These are phyloP conservation scores for Kwoniella pini DNA, from an alignment of 768 basidiomycete species.

Conservation along the genomic window DNA sequence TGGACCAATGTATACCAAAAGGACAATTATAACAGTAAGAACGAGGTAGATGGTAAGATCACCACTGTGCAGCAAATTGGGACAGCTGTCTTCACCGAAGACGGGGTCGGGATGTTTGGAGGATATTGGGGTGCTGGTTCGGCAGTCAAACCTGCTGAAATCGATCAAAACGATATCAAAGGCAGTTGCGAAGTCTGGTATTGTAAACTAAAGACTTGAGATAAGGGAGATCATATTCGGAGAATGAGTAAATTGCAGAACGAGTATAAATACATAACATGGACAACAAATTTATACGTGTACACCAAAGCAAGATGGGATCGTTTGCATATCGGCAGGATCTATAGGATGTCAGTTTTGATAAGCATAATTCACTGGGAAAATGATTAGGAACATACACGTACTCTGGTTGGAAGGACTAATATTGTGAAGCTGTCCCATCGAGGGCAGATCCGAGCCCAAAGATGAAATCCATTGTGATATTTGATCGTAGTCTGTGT, in stretches of 20 bases:
- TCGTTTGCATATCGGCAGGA: too few species aligned
- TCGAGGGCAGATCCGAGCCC: not conserved
- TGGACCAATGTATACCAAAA: slow-evolving; percentile 19
- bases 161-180: slow-evolving; percentile 1
- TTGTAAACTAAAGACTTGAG: too few species aligned
- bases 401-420: too few species aligned
- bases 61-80: slow-evolving; percentile 3
- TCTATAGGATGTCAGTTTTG: too few species aligned
- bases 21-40: slow-evolving; percentile 2
- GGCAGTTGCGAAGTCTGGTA: slow-evolving; percentile 19
- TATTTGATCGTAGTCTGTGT: not conserved
- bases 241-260: too few species aligned
- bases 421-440: not conserved
- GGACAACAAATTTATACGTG: too few species aligned
- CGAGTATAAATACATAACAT: too few species aligned
- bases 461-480: not conserved
- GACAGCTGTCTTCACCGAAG: slow-evolving; percentile 20
- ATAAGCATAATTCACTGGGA: too few species aligned
- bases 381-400: too few species aligned
- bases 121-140: slow-evolving; percentile 23
- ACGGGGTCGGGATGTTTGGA: slow-evolving; percentile 33
- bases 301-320: too few species aligned
- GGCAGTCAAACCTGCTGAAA: not conserved
- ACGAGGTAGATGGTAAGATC: slow-evolving; percentile 4
- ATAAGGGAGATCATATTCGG: too few species aligned